These are phyloP conservation scores for Phytophthora uliginosa DNA, from an alignment of 352 stramenopile species.

Conservation along the genomic window DNA sequence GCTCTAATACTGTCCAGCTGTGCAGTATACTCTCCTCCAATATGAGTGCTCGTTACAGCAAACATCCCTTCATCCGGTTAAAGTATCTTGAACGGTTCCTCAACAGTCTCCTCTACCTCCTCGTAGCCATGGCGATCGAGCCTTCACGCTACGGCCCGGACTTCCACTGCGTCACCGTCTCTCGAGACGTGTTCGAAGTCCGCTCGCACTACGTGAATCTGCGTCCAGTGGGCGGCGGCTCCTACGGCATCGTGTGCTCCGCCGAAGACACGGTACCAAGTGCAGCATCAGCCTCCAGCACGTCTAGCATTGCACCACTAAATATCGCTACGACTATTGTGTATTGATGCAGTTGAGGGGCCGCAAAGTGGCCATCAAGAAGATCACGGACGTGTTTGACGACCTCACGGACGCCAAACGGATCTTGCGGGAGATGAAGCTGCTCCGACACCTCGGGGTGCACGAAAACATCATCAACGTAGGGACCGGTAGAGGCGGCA, in stretches of 20 bases:
- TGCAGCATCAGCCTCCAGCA: background rate
- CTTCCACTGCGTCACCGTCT: constrained; percentile 87
- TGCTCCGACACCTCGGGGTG: constrained; percentile 91
- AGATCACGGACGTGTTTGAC: constrained; percentile 94
- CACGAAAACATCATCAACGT: constrained; percentile 95
- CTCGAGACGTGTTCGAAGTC: constrained; percentile 86
- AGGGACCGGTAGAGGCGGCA: constrained; percentile 13
- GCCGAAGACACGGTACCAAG: constrained; percentile 88
- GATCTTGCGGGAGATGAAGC: constrained; percentile 95
- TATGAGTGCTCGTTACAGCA: background rate
- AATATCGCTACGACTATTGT: background rate
- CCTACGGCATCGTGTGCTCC: constrained; percentile 94
- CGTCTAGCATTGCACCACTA: background rate
- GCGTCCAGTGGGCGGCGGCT: constrained; percentile 83
- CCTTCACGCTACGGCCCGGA: constrained; percentile 82
- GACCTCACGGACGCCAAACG: constrained; percentile 95
- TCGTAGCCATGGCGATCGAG: constrained; percentile 64
- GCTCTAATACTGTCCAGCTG: constrained; percentile 14
- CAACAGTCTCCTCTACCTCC: constrained; percentile 37
- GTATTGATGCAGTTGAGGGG: constrained; percentile 63
- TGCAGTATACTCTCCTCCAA: background rate
- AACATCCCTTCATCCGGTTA: constrained; percentile 8
- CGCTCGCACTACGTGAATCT: constrained; percentile 86
- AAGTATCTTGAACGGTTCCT: constrained; percentile 40
- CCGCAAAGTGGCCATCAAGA: constrained; percentile 93